Evolutionary conservation across 2,329 filamentous ascomycete genomes (phyloP).

Genomic region (Scedosporium aurantiacum): DNA sequence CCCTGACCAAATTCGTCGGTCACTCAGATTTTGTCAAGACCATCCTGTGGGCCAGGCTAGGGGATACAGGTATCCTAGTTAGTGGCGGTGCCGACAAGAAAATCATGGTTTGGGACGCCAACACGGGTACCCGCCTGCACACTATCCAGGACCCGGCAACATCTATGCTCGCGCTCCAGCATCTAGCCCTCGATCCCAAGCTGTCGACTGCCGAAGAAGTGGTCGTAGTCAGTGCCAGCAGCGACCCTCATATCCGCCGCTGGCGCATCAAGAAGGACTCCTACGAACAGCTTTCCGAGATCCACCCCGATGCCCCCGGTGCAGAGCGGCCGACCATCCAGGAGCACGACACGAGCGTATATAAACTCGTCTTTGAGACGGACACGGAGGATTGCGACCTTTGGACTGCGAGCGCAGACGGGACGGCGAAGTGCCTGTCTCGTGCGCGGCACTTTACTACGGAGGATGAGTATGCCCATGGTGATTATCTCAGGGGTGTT

Average conservation of each 20-base stretch:
- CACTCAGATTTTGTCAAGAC: conserved; percentile 90
- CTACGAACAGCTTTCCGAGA: conserved; percentile 43
- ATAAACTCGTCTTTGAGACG: conserved; percentile 63
- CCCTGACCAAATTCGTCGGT: conserved; percentile 54
- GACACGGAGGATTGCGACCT: conserved; percentile 56
- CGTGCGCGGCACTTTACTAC: conserved; percentile 56
- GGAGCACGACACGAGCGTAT: conserved; percentile 85
- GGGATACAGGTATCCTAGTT: conserved; percentile 52
- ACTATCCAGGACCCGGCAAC: conserved; percentile 63
- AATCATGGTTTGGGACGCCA: conserved; percentile 73
- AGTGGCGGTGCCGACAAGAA: conserved; percentile 70
- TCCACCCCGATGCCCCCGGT: conserved; percentile 27
- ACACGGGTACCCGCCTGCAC: conserved; percentile 57
- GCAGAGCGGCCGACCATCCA: conserved; percentile 45
- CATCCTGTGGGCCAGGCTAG: conserved; percentile 51
- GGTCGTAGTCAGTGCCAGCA: conserved; percentile 67
- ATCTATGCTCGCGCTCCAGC: conserved; percentile 67
- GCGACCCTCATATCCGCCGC: conserved; percentile 65
- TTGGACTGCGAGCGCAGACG: conserved; percentile 91
- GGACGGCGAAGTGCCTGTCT: conserved; percentile 69
- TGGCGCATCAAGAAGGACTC: conserved; percentile 52
- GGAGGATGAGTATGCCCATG: conserved; percentile 66
- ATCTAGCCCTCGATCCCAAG: conserved; percentile 63
- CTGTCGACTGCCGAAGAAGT: conserved; percentile 37
- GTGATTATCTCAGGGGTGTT: conserved; percentile 82